phyloP scores from a whole-genome alignment of 441 rosid genomes.

The Arabidopsis lyrata region DNA sequence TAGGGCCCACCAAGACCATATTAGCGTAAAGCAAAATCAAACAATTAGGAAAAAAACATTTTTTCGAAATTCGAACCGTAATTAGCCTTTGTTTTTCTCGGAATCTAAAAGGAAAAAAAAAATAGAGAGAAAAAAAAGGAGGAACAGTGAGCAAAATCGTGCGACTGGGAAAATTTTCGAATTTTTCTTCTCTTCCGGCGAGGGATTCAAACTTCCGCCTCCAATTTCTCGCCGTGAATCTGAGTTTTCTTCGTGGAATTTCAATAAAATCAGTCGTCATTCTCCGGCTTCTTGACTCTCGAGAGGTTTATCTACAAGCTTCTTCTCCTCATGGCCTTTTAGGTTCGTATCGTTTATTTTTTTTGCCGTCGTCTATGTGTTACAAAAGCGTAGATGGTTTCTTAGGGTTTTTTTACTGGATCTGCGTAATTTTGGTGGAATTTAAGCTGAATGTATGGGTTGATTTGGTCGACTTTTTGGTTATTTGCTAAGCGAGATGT shows the following conservation, averaged over 20 bases:
- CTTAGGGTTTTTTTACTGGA: constrained; percentile 27
- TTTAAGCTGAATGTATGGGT: background rate
- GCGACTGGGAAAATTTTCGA: constrained; percentile 37
- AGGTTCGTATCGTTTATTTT: constrained; percentile 30
- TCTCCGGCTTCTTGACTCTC: constrained; percentile 9
- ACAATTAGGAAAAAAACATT: constrained; percentile 18
- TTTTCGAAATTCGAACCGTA: constrained; percentile 31
- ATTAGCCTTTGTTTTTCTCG: constrained; percentile 41
- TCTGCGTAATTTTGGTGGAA: constrained; percentile 17
- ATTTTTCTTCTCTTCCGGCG: constrained; percentile 39
- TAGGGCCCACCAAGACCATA: constrained; percentile 30
- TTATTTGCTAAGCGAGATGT: background rate
- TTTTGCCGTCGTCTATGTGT: constrained; percentile 20
- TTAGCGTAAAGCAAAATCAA: constrained; percentile 40
- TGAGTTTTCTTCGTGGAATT: background rate
- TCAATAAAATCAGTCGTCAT: constrained; percentile 6
- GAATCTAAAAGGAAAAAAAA: constrained; percentile 11
- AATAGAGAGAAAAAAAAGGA: constrained; percentile 26
- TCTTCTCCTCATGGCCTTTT: constrained; percentile 41
- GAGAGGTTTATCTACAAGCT: constrained; percentile 22
- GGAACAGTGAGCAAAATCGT: constrained; percentile 41
- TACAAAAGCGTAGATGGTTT: background rate
- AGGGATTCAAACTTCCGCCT: constrained; percentile 34
- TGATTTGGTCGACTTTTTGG: constrained; percentile 38
- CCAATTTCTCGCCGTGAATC: constrained; percentile 36